Evolutionary conservation across 768 basidiomycete genomes (phyloP).

Genomic region (Hygrocybe punicea): DNA sequence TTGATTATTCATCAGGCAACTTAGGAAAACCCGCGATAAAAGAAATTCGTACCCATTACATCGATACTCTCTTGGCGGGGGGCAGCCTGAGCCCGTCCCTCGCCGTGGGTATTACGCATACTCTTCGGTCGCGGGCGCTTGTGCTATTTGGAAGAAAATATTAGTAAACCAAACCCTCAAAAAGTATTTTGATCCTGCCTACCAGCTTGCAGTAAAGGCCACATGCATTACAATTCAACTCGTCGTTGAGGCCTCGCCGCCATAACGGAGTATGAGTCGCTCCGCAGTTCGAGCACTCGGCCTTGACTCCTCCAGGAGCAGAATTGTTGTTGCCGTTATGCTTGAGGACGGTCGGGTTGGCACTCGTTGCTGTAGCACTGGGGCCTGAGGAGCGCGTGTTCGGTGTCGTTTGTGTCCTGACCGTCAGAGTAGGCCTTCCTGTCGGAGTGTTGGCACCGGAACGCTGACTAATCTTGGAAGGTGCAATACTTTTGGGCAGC

Average conservation of each 20-base stretch:
- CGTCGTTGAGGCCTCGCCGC: constrained; percentile 82
- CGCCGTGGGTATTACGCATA: constrained; percentile 76
- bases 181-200: too few species aligned
- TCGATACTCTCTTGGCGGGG: constrained; percentile 71
- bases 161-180: too few species aligned
- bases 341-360: constrained; percentile 45
- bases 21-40: constrained; percentile 27
- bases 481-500: constrained; percentile 53
- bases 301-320: constrained; percentile 61
- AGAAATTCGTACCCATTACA: constrained; percentile 56
- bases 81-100: constrained; percentile 59
- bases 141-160: constrained; percentile 48
- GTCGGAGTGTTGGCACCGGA: constrained; percentile 45
- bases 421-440: constrained; percentile 56
- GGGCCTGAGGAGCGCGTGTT: constrained; percentile 55
- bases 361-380: constrained; percentile 60
- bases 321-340: constrained; percentile 35
- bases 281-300: constrained; percentile 85
- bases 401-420: constrained; percentile 51
- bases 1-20: constrained; percentile 24
- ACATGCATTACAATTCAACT: constrained; percentile 86
- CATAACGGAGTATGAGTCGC: constrained; percentile 87
- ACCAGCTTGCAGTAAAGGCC: constrained; percentile 85
- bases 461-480: constrained; percentile 55
- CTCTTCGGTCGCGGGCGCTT: constrained; percentile 86